These are phyloP conservation scores for Backusella luteola DNA, from an alignment of 192 early-diverging fungal species.

Conservation along the genomic window DNA sequence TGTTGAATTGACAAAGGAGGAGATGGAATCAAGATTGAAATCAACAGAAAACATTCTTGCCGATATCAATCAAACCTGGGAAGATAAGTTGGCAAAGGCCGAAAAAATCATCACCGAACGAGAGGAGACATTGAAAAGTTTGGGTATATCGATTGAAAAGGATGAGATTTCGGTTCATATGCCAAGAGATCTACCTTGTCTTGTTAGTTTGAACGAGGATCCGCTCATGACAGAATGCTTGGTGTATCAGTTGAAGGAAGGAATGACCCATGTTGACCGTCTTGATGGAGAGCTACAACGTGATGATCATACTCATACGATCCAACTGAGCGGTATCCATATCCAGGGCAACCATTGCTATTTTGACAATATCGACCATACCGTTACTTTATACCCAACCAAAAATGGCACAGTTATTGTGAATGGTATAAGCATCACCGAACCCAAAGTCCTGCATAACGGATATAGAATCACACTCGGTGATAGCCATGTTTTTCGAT, in stretches of 20 bases:
- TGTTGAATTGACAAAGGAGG: constrained; percentile 41
- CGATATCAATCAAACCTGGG: constrained; percentile 82
- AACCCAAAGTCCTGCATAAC: constrained; percentile 55
- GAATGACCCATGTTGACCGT: constrained; percentile 68
- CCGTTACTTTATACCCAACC: constrained; percentile 60
- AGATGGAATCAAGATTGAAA: constrained; percentile 74
- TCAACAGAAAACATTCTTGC: constrained; percentile 85
- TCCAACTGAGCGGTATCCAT: constrained; percentile 57
- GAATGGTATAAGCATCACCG: constrained; percentile 68
- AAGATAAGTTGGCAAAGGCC: constrained; percentile 72
- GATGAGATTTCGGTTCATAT: constrained; percentile 70
- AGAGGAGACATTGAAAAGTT: constrained; percentile 71
- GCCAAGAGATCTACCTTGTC: constrained; percentile 76
- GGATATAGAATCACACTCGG: constrained; percentile 82
- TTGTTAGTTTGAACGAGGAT: constrained; percentile 89
- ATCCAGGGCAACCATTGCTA: constrained; percentile 67
- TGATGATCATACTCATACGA: constrained; percentile 6
- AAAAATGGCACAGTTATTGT: constrained; percentile 65
- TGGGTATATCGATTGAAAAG: constrained; percentile 75
- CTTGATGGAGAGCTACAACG: constrained; percentile 22
- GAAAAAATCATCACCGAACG: constrained; percentile 69
- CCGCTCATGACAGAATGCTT: constrained; percentile 88
- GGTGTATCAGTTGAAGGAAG: constrained; percentile 79
- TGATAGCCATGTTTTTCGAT: constrained; percentile 78
- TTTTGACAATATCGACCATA: constrained; percentile 66